Base-by-base conservation (phyloP, 352 stramenopile species). In the Phytophthora sojae region DNA sequence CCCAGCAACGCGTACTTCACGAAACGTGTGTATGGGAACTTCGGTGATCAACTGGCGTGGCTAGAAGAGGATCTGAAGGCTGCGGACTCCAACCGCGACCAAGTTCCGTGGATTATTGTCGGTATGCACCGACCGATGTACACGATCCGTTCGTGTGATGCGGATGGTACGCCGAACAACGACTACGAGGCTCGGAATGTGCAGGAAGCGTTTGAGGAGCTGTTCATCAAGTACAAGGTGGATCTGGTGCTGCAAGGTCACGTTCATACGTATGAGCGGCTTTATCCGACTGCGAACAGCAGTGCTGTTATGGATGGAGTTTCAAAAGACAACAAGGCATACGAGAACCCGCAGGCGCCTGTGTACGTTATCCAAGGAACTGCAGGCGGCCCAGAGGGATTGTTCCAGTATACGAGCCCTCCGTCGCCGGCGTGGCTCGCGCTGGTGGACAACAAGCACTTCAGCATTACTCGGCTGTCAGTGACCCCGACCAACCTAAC, bases 191-290 rank as follows among this genome's bases (percentile, higher is more conserved):
- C 80, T 5, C 26, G 67, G 5, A 50, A 63, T 17, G 60, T 89
- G 19, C 82, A 90, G 30, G 19, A 75, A 12, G 80, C 82, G 2
- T 91, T 91, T 47, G 83, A 91, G 44, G 56, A 83, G 8, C 67
- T 91, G 1, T 83, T 89, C 45, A 81, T 89, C 62, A 82, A 85
- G 67, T 89, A 86, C 71, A 75, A 79, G 6, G 83, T 91, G 15
- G 83, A 91, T 47, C n/a, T 87, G n/a, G 82, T 90, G 39, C 50
- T 80, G 0, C 57, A 79, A 7, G 82, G 76, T 21, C 82, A 90
- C 44, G 77, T 86, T 21, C 82, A 90, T 58, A 66, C 73, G 12
- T 90, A 90, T 59, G 80, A 83, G 42, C 80, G 82, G n/a, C 75
- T 82, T 17, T 78, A 75, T 14, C 82, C 82, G 15, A 84, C 75